Evolutionary conservation across 2,329 filamentous ascomycete species (phyloP).

Genomic region (Alternaria sp.): DNA sequence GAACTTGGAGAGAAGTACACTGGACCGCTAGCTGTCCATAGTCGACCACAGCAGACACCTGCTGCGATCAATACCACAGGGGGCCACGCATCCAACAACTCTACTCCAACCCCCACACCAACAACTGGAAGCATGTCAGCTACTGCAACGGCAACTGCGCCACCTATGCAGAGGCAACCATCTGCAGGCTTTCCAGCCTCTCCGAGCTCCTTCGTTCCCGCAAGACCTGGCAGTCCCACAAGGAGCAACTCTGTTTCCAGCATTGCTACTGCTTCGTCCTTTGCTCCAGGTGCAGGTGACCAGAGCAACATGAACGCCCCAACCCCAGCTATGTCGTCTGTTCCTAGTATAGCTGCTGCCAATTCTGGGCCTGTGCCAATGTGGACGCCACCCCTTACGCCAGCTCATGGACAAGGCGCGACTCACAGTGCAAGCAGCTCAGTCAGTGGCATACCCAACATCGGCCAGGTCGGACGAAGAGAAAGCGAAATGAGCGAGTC

Average conservation of each 20-base stretch:
- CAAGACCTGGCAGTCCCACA: conserved; percentile 78
- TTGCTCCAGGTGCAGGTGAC: conserved; percentile 49
- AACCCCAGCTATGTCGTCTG: conserved; percentile 77
- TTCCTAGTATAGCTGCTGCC: conserved; percentile 79
- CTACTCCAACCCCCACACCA: conserved; percentile 76
- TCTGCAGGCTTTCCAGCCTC: conserved; percentile 66
- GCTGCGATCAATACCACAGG: conserved; percentile 55
- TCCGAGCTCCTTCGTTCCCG: conserved; percentile 63
- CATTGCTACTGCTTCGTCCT: conserved; percentile 71
- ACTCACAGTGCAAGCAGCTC: conserved; percentile 64
- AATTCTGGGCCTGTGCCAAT: conserved; percentile 74
- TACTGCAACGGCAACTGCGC: conserved; percentile 58
- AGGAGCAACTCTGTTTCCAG: conserved; percentile 89
- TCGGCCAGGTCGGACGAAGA: conserved; percentile 28
- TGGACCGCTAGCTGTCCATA: conserved; percentile 62
- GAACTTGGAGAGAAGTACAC: conserved; percentile 87
- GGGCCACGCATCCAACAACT: conserved; percentile 64
- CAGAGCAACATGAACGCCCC: conserved; percentile 72
- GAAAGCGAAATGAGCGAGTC: conserved; percentile 50
- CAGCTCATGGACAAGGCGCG: conserved; percentile 58
- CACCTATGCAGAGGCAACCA: conserved; percentile 60
- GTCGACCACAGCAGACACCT: conserved; percentile 42
- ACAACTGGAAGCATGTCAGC: conserved; percentile 70
- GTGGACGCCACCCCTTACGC: conserved; percentile 91
- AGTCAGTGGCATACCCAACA: conserved; percentile 60